phyloP scores from a whole-genome alignment of 306 rosid species.

The Medicago ruthenica region DNA sequence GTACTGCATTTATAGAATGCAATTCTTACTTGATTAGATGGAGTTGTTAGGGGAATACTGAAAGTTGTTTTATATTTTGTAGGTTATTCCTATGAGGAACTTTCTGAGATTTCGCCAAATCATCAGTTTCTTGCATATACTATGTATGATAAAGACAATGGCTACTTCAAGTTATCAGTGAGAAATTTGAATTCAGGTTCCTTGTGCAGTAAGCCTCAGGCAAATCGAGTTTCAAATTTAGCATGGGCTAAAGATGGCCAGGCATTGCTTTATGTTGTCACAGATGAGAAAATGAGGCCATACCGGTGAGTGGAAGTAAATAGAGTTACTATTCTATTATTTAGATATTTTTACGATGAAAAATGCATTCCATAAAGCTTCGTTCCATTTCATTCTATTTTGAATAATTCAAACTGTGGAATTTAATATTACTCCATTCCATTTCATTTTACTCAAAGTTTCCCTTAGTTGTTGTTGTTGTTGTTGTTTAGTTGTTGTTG shows the following conservation, averaged over 20 bases:
- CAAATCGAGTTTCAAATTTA: slow-evolving; percentile 75
- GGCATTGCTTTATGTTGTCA: slow-evolving; percentile 85
- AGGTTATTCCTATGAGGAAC: slow-evolving; percentile 95
- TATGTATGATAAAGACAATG: slow-evolving; percentile 89
- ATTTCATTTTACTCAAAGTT: slow-evolving; percentile 1
- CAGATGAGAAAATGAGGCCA: slow-evolving; percentile 80
- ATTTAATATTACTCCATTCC: not conserved
- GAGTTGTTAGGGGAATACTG: slow-evolving; percentile 23
- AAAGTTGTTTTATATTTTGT: slow-evolving; percentile 30
- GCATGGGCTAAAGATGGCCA: slow-evolving; percentile 95
- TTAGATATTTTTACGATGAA: not conserved
- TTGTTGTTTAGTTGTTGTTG: slow-evolving; percentile 5
- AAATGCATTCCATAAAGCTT: not conserved
- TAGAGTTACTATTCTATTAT: slow-evolving; percentile 6
- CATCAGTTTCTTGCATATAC: slow-evolving; percentile 90
- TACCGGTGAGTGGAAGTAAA: slow-evolving; percentile 53
- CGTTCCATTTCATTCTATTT: slow-evolving; percentile 12
- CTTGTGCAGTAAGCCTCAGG: slow-evolving; percentile 88
- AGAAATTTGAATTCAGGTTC: slow-evolving; percentile 96
- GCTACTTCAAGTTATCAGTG: slow-evolving; percentile 75
- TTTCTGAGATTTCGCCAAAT: slow-evolving; percentile 85
- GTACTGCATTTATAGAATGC: slow-evolving; percentile 42
- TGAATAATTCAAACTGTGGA: slow-evolving; percentile 1
- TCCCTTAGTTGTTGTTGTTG: not conserved
- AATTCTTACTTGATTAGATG: slow-evolving; percentile 9